Evolutionary conservation across 2,329 filamentous ascomycete species (phyloP), one percentile per base, ranked within the genome.

Genomic region (Zymoseptoria ardabiliae): DNA sequence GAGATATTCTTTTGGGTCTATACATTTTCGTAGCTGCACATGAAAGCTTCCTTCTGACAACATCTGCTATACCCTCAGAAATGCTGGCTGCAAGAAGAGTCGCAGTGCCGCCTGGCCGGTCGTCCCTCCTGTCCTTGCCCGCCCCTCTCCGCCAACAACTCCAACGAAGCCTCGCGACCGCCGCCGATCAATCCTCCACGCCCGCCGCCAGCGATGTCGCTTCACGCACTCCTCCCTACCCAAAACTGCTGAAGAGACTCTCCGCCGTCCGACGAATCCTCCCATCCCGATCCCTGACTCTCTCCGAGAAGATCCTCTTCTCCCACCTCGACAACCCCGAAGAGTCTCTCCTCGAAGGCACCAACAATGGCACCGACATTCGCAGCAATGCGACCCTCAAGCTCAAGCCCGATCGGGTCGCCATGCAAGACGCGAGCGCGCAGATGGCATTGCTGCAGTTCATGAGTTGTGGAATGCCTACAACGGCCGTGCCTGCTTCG

Each of bases 371-470:
- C 66, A 84, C 84, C 55, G 83, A 88, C 70, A 88, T 99, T 63
- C 86, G 94, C 50, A 93, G 93, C 66, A 86, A 86, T 71, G 92
- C 91, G 55, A 97, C 96, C 73, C 82, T 99, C 76, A 96, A 96
- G 80, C 88, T 99, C 75, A 96, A 96, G 77, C 94, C 94, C 21
- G 94, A 99, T 75, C 85, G 94, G 56, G 94, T 97, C 68, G 95
- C 95, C 65, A 99, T 99, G 94, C 94, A 99, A 77, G 94, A 99
- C 79, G 94, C 94, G 13, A 96, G 91, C 28, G 94, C 94, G 5
- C 94, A 99, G 79, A 99, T 99, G 94, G 94, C 94, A 1, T 80
- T 99, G 65, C 79, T 99, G 68, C 94, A 99, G 77, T 99, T 99
- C 82, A 99, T 99, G 93, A 90, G 90, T 25, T 99, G 94, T 76